Conservation (phyloP, 1,284 basidiomycete genomes). For the Ustilago cynodontis region DNA sequence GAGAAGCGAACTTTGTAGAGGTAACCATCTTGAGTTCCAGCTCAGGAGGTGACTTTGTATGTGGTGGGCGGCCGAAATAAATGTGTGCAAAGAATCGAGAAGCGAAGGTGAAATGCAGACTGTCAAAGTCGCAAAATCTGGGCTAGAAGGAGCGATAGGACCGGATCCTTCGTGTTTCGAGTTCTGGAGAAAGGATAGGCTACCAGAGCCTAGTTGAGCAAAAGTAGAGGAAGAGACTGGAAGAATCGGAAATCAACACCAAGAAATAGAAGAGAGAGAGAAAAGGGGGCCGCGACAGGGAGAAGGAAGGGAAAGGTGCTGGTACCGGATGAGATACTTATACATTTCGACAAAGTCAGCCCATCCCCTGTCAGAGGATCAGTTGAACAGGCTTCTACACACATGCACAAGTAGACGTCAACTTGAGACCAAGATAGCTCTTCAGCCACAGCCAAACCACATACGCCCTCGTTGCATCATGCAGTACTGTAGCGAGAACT, state of each 20-base stretch:
- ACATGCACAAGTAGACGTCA: conserved; percentile 6
- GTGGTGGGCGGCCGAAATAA: conserved; percentile 9
- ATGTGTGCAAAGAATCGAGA: not conserved
- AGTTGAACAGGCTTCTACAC: conserved; percentile 29
- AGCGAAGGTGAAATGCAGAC: conserved; percentile 16
- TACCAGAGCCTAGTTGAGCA: conserved; percentile 41
- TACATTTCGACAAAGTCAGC: conserved; percentile 8
- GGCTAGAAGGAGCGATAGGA: conserved; percentile 4
- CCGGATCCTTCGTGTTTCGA: conserved; percentile 17
- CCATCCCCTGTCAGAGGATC: not conserved
- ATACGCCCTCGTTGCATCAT: not conserved
- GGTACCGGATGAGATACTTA: conserved; percentile 14
- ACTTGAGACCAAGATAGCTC: not conserved
- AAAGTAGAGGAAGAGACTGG: conserved; percentile 2
- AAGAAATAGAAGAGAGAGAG: conserved; percentile 5
- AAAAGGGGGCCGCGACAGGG: conserved; percentile 24
- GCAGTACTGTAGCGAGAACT: not conserved
- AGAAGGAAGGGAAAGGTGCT: not conserved
- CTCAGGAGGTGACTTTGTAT: conserved; percentile 4
- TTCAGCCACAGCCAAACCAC: not conserved
- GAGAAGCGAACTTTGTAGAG: conserved; percentile 39
- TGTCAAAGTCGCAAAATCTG: conserved; percentile 28
- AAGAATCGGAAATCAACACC: conserved; percentile 27
- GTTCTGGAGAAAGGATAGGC: conserved; percentile 13
- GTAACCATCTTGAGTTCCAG: conserved; percentile 21